Conservation (phyloP, 768 basidiomycete species). For the Panaeolus papilionaceus region DNA sequence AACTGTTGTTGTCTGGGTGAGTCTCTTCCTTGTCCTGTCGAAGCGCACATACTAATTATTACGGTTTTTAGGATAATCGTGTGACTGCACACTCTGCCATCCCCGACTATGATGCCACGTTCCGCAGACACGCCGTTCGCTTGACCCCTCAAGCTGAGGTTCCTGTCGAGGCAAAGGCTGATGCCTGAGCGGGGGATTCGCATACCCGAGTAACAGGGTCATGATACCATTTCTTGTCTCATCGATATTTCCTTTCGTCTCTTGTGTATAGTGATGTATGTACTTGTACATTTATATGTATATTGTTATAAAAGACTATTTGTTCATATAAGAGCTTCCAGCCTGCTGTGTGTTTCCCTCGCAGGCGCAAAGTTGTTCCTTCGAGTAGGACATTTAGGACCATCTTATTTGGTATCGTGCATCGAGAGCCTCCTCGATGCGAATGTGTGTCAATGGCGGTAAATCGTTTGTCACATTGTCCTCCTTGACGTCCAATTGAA, state of each 20-base stretch:
- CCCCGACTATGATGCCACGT: slow-evolving; percentile 42
- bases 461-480: too few relatives aligned
- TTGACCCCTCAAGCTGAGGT: slow-evolving; percentile 57
- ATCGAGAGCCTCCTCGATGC: too few relatives aligned
- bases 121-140: slow-evolving; percentile 51
- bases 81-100: slow-evolving; percentile 53
- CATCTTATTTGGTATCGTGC: too few relatives aligned
- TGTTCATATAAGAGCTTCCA: neutral
- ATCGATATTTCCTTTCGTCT: neutral
- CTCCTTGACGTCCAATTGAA: too few relatives aligned
- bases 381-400: too few relatives aligned
- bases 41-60: neutral
- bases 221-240: neutral
- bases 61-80: slow-evolving; percentile 47
- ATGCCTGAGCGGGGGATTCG: neutral
- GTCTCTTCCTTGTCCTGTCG: slow-evolving; percentile 25
- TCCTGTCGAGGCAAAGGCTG: slow-evolving; percentile 29
- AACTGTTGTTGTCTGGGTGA: slow-evolving; percentile 82
- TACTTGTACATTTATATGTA: neutral
- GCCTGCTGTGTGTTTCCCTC: too few relatives aligned
- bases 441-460: too few relatives aligned
- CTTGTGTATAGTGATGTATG: neutral
- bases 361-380: too few relatives aligned
- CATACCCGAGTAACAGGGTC: neutral
- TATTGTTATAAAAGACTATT: neutral